phyloP scores from a whole-genome alignment of 2,329 filamentous ascomycete species.

The Aspergillus alliaceus region DNA sequence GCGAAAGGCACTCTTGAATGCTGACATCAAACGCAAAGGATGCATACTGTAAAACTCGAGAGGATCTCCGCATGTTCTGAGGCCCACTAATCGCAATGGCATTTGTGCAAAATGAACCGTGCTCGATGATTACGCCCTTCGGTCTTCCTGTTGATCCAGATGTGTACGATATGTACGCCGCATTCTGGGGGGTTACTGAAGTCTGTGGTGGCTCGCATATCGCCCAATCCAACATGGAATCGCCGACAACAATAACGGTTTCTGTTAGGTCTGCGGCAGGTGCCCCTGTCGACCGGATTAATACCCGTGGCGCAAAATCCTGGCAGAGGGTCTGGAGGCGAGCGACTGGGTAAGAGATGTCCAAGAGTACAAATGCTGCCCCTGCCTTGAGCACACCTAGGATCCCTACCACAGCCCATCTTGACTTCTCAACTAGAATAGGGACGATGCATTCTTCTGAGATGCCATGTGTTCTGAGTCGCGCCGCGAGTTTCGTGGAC shows the following conservation, averaged over 20 bases:
- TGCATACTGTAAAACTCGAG: slow-evolving; percentile 41
- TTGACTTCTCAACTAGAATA: slow-evolving; percentile 1
- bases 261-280: background rate
- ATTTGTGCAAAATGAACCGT: slow-evolving; percentile 43
- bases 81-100: background rate
- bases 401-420: slow-evolving; percentile 6
- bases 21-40: slow-evolving; percentile 50
- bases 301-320: slow-evolving; percentile 11
- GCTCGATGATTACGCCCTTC: slow-evolving; percentile 79
- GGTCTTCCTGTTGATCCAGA: slow-evolving; percentile 82
- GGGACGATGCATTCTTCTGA: background rate
- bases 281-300: slow-evolving; percentile 12
- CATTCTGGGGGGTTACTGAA: background rate
- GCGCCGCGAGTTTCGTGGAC: background rate
- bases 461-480: background rate
- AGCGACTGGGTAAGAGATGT: slow-evolving; percentile 27
- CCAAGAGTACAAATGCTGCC: slow-evolving; percentile 28
- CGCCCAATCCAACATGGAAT: no score
- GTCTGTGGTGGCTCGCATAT: slow-evolving; percentile 1
- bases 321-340: slow-evolving; percentile 31
- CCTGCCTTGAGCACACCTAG: slow-evolving; percentile 26
- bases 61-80: slow-evolving; percentile 12
- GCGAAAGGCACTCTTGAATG: slow-evolving; percentile 50
- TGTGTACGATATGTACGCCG: slow-evolving; percentile 55
- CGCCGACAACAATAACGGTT: background rate